Percentiles rank a stretch among this genome's conserved stretches.
phyloP scores from a whole-genome alignment of 495 filamentous ascomycete species.

The Immersiella caudata region DNA sequence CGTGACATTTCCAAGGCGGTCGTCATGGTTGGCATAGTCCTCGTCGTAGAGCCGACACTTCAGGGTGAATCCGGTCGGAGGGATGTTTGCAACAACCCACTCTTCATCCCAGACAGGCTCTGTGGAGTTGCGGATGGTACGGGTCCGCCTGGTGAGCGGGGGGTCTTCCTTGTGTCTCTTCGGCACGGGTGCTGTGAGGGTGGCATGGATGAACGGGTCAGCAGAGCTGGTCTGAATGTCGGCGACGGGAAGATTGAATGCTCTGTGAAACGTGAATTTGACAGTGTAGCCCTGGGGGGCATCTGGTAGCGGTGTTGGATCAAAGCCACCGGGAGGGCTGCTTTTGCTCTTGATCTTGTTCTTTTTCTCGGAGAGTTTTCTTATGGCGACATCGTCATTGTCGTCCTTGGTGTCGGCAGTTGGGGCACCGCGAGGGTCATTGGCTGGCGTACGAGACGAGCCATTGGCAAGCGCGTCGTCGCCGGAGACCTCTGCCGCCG shows the following conservation, averaged over 20 bases:
- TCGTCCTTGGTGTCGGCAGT: conserved; percentile 43
- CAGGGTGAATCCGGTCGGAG: conserved; percentile 72
- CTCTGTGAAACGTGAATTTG: conserved; percentile 81
- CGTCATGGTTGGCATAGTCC: conserved; percentile 83
- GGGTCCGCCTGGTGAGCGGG: conserved; percentile 69
- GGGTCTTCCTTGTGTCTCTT: conserved; percentile 81
- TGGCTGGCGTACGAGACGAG: neutral
- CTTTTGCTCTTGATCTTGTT: conserved; percentile 61
- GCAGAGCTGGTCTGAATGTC: conserved; percentile 77
- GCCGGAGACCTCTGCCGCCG: neutral
- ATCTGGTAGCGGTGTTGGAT: conserved; percentile 72
- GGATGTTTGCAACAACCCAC: conserved; percentile 88
- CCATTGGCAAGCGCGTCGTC: neutral
- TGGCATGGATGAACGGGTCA: conserved; percentile 80
- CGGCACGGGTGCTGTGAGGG: conserved; percentile 62
- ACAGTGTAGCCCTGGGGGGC: conserved; percentile 78
- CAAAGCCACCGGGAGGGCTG: conserved; percentile 77
- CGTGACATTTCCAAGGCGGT: conserved; percentile 81
- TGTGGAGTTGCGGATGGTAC: conserved; percentile 67
- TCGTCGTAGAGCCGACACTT: conserved; percentile 88
- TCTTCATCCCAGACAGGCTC: conserved; percentile 81
- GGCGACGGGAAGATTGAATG: conserved; percentile 75
- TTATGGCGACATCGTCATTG: conserved; percentile 58
- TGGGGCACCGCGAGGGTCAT: neutral
- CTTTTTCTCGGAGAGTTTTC: conserved; percentile 56